Base-by-base conservation (phyloP, 495 filamentous ascomycete species). In the Lasiosphaeria hispida region DNA sequence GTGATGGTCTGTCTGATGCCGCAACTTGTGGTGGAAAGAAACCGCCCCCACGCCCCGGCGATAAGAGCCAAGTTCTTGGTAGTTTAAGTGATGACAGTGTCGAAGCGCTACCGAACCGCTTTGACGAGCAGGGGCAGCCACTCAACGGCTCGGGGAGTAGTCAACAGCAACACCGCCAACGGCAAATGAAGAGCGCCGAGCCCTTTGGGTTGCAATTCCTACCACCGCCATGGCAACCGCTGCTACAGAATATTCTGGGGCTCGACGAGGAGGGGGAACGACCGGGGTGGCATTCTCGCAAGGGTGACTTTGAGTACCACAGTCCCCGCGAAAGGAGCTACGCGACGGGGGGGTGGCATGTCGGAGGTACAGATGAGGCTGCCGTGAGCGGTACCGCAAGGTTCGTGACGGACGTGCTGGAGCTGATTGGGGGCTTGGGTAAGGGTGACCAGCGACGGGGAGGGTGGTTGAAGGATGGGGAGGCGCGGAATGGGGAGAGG, bases 81-180 rank as follows among this genome's bases (percentile, higher is more conserved):
- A 30, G 5, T 30, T 5, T 30, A 5, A 30, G 23, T 30, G 72
- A 75, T 13, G 64, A 62, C 1, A 73, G 69, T 3, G 56, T 80
- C 3, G 80, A 80, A 38, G 63, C 72, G 7, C 61, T 91, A 0
- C 88, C 88, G 0, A 79, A 84, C 42, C 78, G 88, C 0, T 90
- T 91, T 59, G 86, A 90, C 58, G 61, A 71, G 7, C 71, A 85
- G 3, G 87, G 88, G 1, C 73, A 75, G 17, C 82, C 78, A 0
- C 52, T 82, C 7, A 68, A 73, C 35, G 34, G 52, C 0, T 6
- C 41, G 2, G 19, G 40, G 23, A 2, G 5, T 30, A 5, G 2
- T 30, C 23, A 30, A 30, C 23, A 5, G 23, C 23, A 30, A n/a
- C n/a, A n/a, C n/a, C n/a, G n/a, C n/a, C n/a, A n/a, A 5, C 23